phyloP scores from a whole-genome alignment of 345 rosid species.

The Citropsis articulata region DNA sequence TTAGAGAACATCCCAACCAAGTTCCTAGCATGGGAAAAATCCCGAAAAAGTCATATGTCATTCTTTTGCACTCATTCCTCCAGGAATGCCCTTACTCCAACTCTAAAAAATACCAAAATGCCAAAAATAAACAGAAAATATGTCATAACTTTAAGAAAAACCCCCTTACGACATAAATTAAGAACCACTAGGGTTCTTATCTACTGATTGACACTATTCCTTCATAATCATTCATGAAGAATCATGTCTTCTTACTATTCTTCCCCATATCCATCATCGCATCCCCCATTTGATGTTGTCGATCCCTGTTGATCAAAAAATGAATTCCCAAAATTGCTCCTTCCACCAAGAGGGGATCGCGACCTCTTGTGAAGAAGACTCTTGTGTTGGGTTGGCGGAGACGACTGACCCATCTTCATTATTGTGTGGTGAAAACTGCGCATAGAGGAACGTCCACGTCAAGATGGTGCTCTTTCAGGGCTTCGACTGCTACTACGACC shows the following conservation, averaged over 20 bases:
- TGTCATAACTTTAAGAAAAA: background rate
- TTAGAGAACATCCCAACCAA: background rate
- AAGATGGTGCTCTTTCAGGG: conserved; percentile 44
- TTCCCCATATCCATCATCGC: conserved; percentile 11
- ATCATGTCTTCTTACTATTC: conserved; percentile 49
- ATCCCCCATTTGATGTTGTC: background rate
- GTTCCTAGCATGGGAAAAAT: background rate
- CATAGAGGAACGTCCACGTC: conserved; percentile 40
- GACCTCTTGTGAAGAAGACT: conserved; percentile 19
- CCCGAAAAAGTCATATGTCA: conserved; percentile 12
- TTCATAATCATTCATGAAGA: conserved; percentile 15
- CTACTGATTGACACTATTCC: background rate
- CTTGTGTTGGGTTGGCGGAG: conserved; percentile 8
- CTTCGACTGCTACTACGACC: conserved; percentile 41
- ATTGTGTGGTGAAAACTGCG: conserved; percentile 72
- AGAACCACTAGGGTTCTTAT: background rate
- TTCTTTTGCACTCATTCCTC: too few species aligned
- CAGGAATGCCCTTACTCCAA: background rate
- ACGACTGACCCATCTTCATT: conserved; percentile 42
- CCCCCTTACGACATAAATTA: background rate
- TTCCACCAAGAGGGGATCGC: conserved; percentile 19
- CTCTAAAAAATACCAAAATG: background rate
- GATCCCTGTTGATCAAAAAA: background rate
- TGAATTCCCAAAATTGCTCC: background rate
- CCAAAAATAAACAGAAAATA: background rate